Base-by-base conservation (phyloP, 2,329 filamentous ascomycete species). In the Alternaria alternata region DNA sequence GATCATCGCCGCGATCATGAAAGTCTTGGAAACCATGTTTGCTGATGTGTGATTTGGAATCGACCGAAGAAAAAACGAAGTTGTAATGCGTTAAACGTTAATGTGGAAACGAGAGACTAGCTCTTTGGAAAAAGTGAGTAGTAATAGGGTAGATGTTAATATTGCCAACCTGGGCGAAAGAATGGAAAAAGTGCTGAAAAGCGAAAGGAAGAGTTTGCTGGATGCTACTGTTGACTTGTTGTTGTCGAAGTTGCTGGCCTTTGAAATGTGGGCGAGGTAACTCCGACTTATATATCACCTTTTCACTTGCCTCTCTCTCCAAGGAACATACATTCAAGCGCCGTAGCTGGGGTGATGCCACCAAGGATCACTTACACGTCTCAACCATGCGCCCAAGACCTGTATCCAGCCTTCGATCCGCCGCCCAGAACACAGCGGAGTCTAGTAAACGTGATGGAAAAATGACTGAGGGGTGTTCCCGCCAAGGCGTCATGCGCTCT, bases 21-120 rank as follows among this genome's bases (percentile, higher is more conserved):
- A 43, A 54, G 64, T 41, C 61, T 77, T 77, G 64, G 75, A 75
- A 47, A 77, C 59, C 76, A 79, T 79, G 44, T 58, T 70, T 59
- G 59, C 51, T 55, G 68, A 48, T 64, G 20, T 44, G 46, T 60
- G 22, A 18, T 42, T 42, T 46, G 49, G 24, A 52, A 44, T 36
- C 20, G 32, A 42, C 39, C 39, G 20, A 42, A 24, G 39, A 48
- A 51, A 18, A 41, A 28, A 20, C 16, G n/a, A 43, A 34, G 38
- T 30, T 28, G 36, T 48, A 44, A 52, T 46, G 30, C 34, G 59
- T 49, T 38, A 26, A 44, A 49, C 20, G 30, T 49, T 49, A 26
- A 49, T 24, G 9, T 61, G 39, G 44, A 51, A 61, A 54, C 22
- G 51, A 62, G 75, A 78, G 75, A 73, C 75, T 78, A 75, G 75